phyloP scores from a whole-genome alignment of 169 alveolate genomes.

The Eimeria necatrix region DNA sequence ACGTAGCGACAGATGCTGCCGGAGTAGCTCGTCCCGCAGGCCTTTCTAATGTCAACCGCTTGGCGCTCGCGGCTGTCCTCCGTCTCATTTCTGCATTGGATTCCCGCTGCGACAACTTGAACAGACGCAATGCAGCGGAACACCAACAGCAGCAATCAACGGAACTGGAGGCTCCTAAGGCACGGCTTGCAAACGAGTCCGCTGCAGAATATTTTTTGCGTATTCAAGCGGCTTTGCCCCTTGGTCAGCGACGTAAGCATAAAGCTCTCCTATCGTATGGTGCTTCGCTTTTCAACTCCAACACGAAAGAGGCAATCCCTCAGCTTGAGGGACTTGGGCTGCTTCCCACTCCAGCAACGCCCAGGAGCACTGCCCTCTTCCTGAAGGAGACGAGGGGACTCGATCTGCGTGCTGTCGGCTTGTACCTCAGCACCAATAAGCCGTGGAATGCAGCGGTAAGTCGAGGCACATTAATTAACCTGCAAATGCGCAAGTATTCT shows the following conservation, averaged over 20 bases:
- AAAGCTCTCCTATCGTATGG: slow-evolving; percentile 53
- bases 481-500: not conserved
- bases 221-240: not conserved
- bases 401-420: slow-evolving; percentile 66
- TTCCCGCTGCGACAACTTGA: slow-evolving; percentile 34
- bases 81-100: slow-evolving; percentile 55
- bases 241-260: slow-evolving; percentile 49
- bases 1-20: slow-evolving; percentile 49
- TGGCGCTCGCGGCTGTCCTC: slow-evolving; percentile 48
- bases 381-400: slow-evolving; percentile 74
- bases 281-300: slow-evolving; percentile 57
- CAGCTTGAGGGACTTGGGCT: slow-evolving; percentile 69
- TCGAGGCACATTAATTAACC: not conserved
- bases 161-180: not conserved
- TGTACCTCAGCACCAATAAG: slow-evolving; percentile 63
- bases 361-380: slow-evolving; percentile 73
- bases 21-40: slow-evolving; percentile 67
- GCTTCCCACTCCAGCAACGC: slow-evolving; percentile 80
- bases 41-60: slow-evolving; percentile 51
- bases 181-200: slow-evolving; percentile 39
- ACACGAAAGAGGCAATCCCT: slow-evolving; percentile 48
- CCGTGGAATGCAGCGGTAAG: slow-evolving; percentile 75
- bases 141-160: slow-evolving; percentile 3
- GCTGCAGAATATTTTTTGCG: slow-evolving; percentile 68
- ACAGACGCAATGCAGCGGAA: not conserved